Base-by-base conservation (phyloP, 768 basidiomycete genomes). In the Hirschioporus abietinus region DNA sequence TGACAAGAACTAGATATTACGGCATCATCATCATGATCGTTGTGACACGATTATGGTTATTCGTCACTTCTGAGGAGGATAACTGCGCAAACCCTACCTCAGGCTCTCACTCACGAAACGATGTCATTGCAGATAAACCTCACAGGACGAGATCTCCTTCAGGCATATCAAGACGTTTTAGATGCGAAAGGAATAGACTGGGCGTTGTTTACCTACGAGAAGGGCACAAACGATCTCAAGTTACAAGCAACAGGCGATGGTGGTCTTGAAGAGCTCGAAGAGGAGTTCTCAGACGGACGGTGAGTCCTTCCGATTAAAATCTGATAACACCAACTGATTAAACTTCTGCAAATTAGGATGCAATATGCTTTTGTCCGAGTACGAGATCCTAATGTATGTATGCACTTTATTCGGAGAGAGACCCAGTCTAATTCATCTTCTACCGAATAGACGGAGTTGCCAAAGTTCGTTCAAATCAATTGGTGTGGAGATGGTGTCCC, bases 401-500 rank as follows among this genome's bases (percentile, higher is more conserved):
- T 1, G 58, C 27, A 65, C 30, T 60, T 58, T 34, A 20, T 57
- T 27, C 58, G 27, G 17, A 42, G 23, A 65, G 27, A 23, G 8
- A 23, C 57, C n/a, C 17, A 9, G 2, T 34, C n/a, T 57, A 26
- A 30, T 23, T 25, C 1, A 24, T 17, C 25, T 8, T 58, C 63
- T 66, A 18, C 61, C 60, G 27, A 66, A 64, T 71, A 96, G 91
- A 93, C 85, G 73, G 82, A 89, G 68, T 83, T 99, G 1, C 82
- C 89, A 60, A 98, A 97, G 79, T 93, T 96, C 68, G 94, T 98
- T 18, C 92, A 96, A 73, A 90, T 99, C 77, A 93, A 95, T 72
- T 97, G 96, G 96, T 95, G 94, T 71, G 96, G 96, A 59, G 96
- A 96, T 73, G 96, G 96, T 66, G 96, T 99, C 0, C 96, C 96